Evolutionary conservation across 169 alveolate species (phyloP), one percentile per base, ranked within the genome.

Genomic region (Eimeria maxima): DNA sequence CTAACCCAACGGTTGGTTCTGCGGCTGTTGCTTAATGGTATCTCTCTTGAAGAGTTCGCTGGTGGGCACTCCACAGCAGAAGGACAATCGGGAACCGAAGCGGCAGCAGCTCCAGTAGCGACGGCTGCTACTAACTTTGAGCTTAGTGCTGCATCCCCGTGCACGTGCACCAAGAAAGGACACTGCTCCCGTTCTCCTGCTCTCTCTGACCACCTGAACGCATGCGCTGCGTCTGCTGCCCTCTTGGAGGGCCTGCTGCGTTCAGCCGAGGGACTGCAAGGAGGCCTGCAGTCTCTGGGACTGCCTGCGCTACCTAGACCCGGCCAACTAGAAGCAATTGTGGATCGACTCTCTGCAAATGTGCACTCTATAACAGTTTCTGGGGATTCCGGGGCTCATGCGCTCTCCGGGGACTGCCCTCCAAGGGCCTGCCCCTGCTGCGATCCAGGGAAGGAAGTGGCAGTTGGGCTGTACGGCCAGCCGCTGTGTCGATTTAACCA

Each of bases 61-160:
- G 91, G 73, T 29, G 73, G 91, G 73, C 91, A 83, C 53, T 20
- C 74, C 20, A 38, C 91, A 83, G 91, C 90, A n/a, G 89, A 29
- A 53, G 91, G 47, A 55, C 8, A 4, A n/a, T 24, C 10, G 29
- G 88, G 27, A 24, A 44, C 63, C 3, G 42, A 47, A 13, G 13
- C 81, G 13, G 7, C 22, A 16, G 53, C n/a, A 29, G 50, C 4
- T 38, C 50, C 81, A 71, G 50, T 44, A 27, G 27, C 87, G 29
- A 24, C 14, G 20, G 60, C 10, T 38, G 57, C 60, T n/a, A 11
- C 67, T 20, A 47, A 8, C 8, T 63, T 6, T 78, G 60, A 42
- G n/a, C 55, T 44, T 65, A 50, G 4, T 4, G 69, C n/a, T 78
- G 8, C 8, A 18, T 11, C 38, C 69, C 67, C 3, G 45, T 78